These are phyloP conservation scores for Rubus idaeus DNA, from an alignment of 306 rosid genomes.

Conservation along the genomic window DNA sequence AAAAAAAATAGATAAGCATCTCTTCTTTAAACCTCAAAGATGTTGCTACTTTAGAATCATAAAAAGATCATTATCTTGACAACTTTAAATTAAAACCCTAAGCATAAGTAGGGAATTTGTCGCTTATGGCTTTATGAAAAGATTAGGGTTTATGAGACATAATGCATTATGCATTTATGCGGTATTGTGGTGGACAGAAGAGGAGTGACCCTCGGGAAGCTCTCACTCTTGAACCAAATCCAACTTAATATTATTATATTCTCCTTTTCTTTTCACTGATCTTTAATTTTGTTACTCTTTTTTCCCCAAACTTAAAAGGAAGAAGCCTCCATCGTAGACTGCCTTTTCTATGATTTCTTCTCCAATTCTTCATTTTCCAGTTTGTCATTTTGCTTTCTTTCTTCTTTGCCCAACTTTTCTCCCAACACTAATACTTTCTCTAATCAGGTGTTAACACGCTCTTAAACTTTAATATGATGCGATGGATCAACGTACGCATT, in stretches of 20 bases:
- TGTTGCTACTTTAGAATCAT: conserved; percentile 84
- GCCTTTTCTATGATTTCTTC: background rate
- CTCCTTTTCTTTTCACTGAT: conserved; percentile 30
- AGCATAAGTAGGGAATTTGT: conserved; percentile 83
- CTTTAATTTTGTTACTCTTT: conserved; percentile 27
- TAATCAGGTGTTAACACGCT: background rate
- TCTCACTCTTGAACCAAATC: conserved; percentile 33
- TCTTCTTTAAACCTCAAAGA: conserved; percentile 76
- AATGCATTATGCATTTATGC: conserved; percentile 40
- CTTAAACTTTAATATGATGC: background rate
- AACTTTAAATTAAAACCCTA: conserved; percentile 58
- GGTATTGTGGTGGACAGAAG: conserved; percentile 38
- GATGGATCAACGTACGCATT: background rate
- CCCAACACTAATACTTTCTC: background rate
- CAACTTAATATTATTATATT: conserved; percentile 28
- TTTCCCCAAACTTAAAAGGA: conserved; percentile 37
- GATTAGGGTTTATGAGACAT: conserved; percentile 48
- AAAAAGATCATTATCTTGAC: conserved; percentile 73
- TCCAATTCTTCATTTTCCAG: background rate
- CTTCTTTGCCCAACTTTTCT: background rate
- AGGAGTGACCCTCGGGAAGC: conserved; percentile 33
- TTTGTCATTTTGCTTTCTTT: conserved; percentile 23
- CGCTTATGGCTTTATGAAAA: conserved; percentile 72
- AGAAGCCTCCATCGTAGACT: conserved; percentile 53
- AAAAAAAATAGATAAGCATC: conserved; percentile 65